Percentiles rank a stretch among this genome's conserved stretches.
Conservation (phyloP, 108 stramenopile species). For the Cyclotella kingstonii region DNA sequence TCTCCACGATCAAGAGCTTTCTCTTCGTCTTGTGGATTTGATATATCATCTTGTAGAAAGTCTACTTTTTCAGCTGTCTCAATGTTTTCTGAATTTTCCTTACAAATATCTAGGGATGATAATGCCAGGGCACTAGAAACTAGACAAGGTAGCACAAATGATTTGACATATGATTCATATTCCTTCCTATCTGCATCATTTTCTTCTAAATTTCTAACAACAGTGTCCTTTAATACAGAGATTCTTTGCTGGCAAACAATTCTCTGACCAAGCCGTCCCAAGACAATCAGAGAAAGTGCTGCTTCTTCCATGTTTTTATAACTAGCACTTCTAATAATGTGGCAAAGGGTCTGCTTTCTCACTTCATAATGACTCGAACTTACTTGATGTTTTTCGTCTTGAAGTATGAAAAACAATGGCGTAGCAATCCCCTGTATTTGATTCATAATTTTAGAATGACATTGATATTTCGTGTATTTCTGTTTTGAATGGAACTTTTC, state of each 20-base stretch:
- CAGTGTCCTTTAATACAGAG: not conserved
- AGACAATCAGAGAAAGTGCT: not conserved
- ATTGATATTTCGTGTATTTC: not conserved
- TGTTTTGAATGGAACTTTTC: not conserved
- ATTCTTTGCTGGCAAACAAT: no score
- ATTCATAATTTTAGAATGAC: not conserved
- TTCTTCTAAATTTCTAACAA: not conserved
- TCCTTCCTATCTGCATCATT: not conserved
- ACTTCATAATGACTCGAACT: not conserved
- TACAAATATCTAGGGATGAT: constrained; percentile 16
- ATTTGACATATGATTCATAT: not conserved
- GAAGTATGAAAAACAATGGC: constrained; percentile 14
- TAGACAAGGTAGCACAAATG: constrained; percentile 22
- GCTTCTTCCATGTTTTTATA: constrained; percentile 26
- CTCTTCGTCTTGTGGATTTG: no score
- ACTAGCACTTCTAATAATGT: constrained; percentile 8
- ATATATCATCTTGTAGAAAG: not conserved
- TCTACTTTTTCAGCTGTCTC: constrained; percentile 1
- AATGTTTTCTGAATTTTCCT: not conserved
- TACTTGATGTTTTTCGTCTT: not conserved
- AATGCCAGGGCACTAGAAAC: constrained; percentile 30
- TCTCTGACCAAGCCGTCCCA: constrained; percentile 5
- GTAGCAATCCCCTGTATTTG: constrained; percentile 12
- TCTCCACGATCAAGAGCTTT: constrained; percentile 33
- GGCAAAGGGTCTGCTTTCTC: not conserved